Percentiles rank a stretch among this genome's conserved stretches.
These are phyloP conservation scores for Teratosphaeria gauchensis DNA, from an alignment of 2,329 filamentous ascomycete species.

Conservation along the genomic window DNA sequence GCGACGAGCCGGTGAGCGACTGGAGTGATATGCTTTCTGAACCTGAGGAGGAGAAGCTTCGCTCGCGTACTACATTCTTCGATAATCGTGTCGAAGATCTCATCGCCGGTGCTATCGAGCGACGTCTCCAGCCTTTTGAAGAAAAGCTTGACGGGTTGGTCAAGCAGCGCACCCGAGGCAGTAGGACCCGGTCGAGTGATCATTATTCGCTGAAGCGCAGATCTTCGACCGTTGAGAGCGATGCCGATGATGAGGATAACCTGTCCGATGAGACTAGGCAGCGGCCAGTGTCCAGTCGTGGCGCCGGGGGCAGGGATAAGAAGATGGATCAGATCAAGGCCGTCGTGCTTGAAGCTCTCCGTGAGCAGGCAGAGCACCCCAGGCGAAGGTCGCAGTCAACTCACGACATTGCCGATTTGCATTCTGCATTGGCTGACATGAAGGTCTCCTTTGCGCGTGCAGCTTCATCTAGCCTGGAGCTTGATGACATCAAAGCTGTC, in stretches of 20 bases:
- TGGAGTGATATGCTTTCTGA: conserved; percentile 84
- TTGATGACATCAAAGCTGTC: conserved; percentile 32
- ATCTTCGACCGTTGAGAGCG: conserved; percentile 59
- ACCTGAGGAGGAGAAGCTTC: conserved; percentile 73
- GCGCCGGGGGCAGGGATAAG: conserved; percentile 52
- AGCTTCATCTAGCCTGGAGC: conserved; percentile 34
- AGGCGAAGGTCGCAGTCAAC: conserved; percentile 11
- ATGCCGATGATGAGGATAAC: conserved; percentile 77
- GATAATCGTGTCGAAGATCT: conserved; percentile 82
- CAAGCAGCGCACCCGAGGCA: conserved; percentile 36
- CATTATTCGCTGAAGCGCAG: conserved; percentile 26
- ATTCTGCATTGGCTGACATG: conserved; percentile 39
- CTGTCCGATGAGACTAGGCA: conserved; percentile 53
- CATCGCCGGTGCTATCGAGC: conserved; percentile 66
- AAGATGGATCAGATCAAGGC: conserved; percentile 67
- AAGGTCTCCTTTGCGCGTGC: conserved; percentile 39
- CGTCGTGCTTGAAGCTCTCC: conserved; percentile 53
- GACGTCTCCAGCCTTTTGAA: conserved; percentile 71
- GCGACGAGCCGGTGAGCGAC: conserved; percentile 66
- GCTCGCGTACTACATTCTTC: conserved; percentile 76
- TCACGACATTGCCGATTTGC: conserved; percentile 30
- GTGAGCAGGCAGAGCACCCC: conserved; percentile 19
- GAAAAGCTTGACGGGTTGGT: conserved; percentile 61
- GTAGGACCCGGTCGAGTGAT: conserved; percentile 57
- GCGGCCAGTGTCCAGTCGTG: conserved; percentile 60